Evolutionary conservation across 2,329 filamentous ascomycete genomes (phyloP), one percentile per base, ranked within the genome.

Genomic region (Ophiostoma pallidulum): DNA sequence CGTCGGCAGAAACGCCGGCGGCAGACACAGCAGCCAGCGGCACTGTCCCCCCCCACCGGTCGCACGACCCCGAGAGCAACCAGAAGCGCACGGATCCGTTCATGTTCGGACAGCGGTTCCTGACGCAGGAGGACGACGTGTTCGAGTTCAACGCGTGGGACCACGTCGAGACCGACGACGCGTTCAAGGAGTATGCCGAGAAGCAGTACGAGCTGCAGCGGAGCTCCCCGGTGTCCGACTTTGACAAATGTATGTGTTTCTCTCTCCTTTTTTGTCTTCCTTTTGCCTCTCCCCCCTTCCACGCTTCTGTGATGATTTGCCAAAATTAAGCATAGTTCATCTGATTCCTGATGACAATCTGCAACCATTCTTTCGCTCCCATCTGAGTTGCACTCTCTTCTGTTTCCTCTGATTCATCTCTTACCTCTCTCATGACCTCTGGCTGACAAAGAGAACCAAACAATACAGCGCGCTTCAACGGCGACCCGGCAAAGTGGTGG

Each of bases 91-190:
- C 71, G 61, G 89, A 96, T 61, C 92, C 92, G 16, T 98, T 97
- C 66, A 84, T 94, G 66, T 98, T 98, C 65, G 92, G 92, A 52
- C 92, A 86, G 41, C 86, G 91, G 51, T 86, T 78, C 60, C 78
- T 98, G 44, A 80, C 85, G 59, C 75, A 91, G 64, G 79, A 81
- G 61, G 90, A 95, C 68, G 77, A 97, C 63, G 86, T 94, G 59
- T 98, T 91, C 68, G 85, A 94, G 64, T 95, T 92, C 78, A 98
- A 98, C 66, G 92, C 92, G 32, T 98, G 92, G 92, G 92, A 98
- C 64, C 91, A 98, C 64, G 92, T 97, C 62, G 84, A 91, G 66
- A 89, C 89, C 63, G 91, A 97, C 68, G 80, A 87, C 57, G 75
- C 82, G 35, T 97, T 95, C 73, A 82, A 84, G 61, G 79, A 85